Base-by-base conservation (phyloP, 345 rosid genomes). In the Moricandia moricandioides region DNA sequence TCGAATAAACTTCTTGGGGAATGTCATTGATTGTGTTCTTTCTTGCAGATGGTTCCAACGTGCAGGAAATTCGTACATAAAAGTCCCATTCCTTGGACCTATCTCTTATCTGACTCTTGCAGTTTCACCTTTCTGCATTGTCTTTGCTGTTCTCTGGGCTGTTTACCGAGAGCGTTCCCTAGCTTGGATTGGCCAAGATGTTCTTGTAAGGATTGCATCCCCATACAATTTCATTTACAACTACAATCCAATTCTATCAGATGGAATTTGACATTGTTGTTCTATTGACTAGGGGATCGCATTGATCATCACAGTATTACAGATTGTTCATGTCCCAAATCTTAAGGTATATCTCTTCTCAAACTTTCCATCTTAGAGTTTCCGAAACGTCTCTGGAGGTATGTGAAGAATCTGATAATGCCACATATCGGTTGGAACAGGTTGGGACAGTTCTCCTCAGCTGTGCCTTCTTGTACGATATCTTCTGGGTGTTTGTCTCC, bases 161-260 rank as follows among this genome's bases (percentile, higher is more conserved):
- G 83, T 89, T 80, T 83, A 86, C 74, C 97, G 91, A 45, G 69
- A 72, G 29, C 37, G 7, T 68, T 83, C 91, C 61, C 87, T 82
- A 14, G 98, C 94, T 62, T 96, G 99, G 98, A 92, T 96, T 54
- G 99, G 99, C 69, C 99, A 96, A 86, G 97, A 96, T 84, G 81
- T 96, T 77, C 93, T 96, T 58, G 99, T 95, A 86, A 87, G 91
- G 69, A 73, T 82, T 17, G 43, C 40, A 60, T 61, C 73, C 1
- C 72, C 12, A 16, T 67, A 52, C 6, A 9, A 1, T 49, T 40
- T 45, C 69, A 62, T 45, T 64, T 33, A 47, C 55, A 69, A n/a
- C 31, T 16, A 13, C 49, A 33, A 34, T 16, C 63, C 17, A 63
- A 51, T 51, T 72, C 33, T 6, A 2, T 40, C 27, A 39, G 13